phyloP scores from a whole-genome alignment of 2,329 filamentous ascomycete species.

The Aspergillus chevalieri region DNA sequence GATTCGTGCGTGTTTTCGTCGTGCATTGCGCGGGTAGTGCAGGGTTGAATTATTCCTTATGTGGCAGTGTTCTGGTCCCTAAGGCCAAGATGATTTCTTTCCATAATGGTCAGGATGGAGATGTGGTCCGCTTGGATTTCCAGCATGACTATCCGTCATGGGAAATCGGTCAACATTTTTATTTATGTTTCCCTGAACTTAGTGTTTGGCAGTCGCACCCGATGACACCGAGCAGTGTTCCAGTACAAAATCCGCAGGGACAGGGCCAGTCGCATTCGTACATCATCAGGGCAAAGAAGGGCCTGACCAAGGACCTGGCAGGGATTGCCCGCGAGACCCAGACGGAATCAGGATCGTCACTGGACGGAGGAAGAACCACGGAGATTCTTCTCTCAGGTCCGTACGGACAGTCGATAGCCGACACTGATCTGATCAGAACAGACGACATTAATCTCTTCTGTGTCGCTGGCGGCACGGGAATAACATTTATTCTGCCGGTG shows the following conservation, averaged over 20 bases:
- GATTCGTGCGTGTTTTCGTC: conserved; percentile 53
- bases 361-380: conserved; percentile 27
- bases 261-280: conserved; percentile 20
- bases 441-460: conserved; percentile 39
- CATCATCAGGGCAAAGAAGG: conserved; percentile 47
- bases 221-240: conserved; percentile 58
- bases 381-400: conserved; percentile 58
- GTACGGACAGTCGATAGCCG: conserved; percentile 52
- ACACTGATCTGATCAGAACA: conserved; percentile 36
- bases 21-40: conserved; percentile 51
- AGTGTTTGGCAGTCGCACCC: conserved; percentile 69
- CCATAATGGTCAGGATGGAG: conserved; percentile 51
- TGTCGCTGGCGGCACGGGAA: conserved; percentile 54
- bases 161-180: conserved; percentile 66
- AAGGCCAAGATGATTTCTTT: conserved; percentile 50
- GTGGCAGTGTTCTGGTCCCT: conserved; percentile 48
- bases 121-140: conserved; percentile 62
- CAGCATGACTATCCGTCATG: conserved; percentile 56
- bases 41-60: conserved; percentile 26
- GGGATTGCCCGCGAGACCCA: conserved; percentile 12
- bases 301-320: conserved; percentile 19
- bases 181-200: conserved; percentile 59
- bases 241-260: conserved; percentile 27
- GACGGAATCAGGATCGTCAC: conserved; percentile 17
- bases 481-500: conserved; percentile 52